These are phyloP conservation scores for Diaporthe velutina DNA, from an alignment of 2,329 filamentous ascomycete species.

Conservation along the genomic window DNA sequence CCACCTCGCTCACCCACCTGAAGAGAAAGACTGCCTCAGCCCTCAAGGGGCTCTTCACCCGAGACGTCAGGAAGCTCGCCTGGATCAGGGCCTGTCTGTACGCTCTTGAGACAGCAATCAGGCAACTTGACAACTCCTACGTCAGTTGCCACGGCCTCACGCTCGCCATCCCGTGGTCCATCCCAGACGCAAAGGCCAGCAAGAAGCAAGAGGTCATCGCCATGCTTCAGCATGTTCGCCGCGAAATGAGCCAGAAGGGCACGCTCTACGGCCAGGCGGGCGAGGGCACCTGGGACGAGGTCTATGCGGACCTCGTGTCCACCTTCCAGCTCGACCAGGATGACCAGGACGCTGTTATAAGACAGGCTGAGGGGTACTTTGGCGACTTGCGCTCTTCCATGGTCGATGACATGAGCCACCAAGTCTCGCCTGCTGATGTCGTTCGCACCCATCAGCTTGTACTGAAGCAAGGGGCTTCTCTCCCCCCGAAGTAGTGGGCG, in stretches of 20 bases:
- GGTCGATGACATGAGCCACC: neutral
- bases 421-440: neutral
- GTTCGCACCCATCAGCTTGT: neutral
- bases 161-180: neutral
- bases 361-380: neutral
- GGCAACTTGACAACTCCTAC: neutral
- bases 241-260: neutral
- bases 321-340: neutral
- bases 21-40: neutral
- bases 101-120: neutral
- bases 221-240: too few relatives aligned
- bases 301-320: neutral
- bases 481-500: neutral
- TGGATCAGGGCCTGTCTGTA: neutral
- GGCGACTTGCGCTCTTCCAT: neutral
- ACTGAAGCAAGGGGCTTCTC: neutral
- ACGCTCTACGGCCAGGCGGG: neutral
- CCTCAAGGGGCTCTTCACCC: neutral
- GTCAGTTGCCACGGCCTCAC: neutral
- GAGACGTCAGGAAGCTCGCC: neutral
- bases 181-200: neutral
- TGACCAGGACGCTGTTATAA: neutral
- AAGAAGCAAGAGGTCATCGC: neutral
- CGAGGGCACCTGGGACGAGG: neutral
- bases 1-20: neutral